A percentile compares a stretch with the other conserved stretches of the same genome.
These are phyloP conservation scores for Chamaecyparis obtusa DNA, from an alignment of 75 land plant genomes.

Conservation along the genomic window DNA sequence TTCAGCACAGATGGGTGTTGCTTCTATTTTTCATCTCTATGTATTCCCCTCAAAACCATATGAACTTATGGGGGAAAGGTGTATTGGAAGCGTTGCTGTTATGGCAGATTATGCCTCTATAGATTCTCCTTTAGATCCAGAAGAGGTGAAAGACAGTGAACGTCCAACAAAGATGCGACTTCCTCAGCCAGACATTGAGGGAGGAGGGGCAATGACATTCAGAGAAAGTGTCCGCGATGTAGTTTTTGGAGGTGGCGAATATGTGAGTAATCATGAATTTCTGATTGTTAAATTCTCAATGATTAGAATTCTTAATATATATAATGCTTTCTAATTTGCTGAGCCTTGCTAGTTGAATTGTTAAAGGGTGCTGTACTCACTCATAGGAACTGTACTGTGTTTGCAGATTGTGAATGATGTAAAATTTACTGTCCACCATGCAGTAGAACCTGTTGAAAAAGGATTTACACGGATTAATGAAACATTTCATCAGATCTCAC, in stretches of 20 bases:
- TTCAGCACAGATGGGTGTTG: slow-evolving; percentile 90
- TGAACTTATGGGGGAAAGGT: slow-evolving; percentile 68
- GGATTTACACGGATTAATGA: slow-evolving; percentile 77
- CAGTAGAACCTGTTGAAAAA: slow-evolving; percentile 86
- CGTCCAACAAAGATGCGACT: slow-evolving; percentile 64
- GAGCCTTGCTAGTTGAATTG: not conserved
- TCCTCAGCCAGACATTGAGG: slow-evolving; percentile 50
- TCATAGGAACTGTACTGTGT: not conserved
- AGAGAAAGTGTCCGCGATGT: slow-evolving; percentile 85
- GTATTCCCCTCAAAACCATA: slow-evolving; percentile 90
- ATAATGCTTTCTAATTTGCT: not conserved
- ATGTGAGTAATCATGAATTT: slow-evolving; percentile 46
- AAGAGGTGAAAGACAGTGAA: slow-evolving; percentile 82
- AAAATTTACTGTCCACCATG: slow-evolving; percentile 77
- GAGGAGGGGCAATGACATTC: slow-evolving; percentile 60
- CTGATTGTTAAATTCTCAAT: not conserved
- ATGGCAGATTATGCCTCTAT: slow-evolving; percentile 90
- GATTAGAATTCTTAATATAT: not conserved
- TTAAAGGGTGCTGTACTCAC: not conserved
- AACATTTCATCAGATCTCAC: slow-evolving; percentile 63
- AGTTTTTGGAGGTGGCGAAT: slow-evolving; percentile 82
- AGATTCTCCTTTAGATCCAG: slow-evolving; percentile 88
- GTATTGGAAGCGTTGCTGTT: slow-evolving; percentile 65
- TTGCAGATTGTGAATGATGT: slow-evolving; percentile 85
- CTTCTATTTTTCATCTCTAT: slow-evolving; percentile 83